Conservation (phyloP, 2,329 filamentous ascomycete species). For the Chrysosporium keratinophilum region DNA sequence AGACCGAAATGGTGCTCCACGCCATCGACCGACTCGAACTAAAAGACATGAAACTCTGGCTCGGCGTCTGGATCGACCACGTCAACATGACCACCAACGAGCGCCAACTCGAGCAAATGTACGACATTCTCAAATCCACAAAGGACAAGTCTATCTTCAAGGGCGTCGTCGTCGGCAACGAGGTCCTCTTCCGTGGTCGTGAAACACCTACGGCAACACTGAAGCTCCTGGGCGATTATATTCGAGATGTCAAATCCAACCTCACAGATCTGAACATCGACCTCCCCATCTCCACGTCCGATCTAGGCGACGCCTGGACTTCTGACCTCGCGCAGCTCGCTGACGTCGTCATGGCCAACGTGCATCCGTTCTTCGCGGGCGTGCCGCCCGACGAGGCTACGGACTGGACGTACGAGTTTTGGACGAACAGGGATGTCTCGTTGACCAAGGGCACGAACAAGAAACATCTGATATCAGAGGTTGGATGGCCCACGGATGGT, state of each 20-base stretch:
- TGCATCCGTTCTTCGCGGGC: slow-evolving; percentile 91
- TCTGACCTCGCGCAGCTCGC: slow-evolving; percentile 55
- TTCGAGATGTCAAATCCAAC: slow-evolving; percentile 61
- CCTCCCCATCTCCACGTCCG: slow-evolving; percentile 74
- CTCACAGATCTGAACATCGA: slow-evolving; percentile 56
- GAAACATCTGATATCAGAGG: slow-evolving; percentile 77
- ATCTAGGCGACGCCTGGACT: slow-evolving; percentile 83
- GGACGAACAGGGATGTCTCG: slow-evolving; percentile 56
- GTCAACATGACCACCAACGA: slow-evolving; percentile 80
- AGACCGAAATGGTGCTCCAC: slow-evolving; percentile 85
- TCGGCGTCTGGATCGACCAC: slow-evolving; percentile 83
- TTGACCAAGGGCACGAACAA: slow-evolving; percentile 52
- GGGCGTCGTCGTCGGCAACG: slow-evolving; percentile 54
- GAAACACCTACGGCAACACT: slow-evolving; percentile 52
- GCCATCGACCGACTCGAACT: slow-evolving; percentile 66
- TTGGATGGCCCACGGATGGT: slow-evolving; percentile 78
- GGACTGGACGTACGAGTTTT: slow-evolving; percentile 74
- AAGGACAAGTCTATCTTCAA: slow-evolving; percentile 43
- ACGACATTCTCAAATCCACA: slow-evolving; percentile 58
- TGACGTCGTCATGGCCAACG: slow-evolving; percentile 90
- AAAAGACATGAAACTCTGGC: slow-evolving; percentile 72
- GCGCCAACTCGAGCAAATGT: slow-evolving; percentile 75
- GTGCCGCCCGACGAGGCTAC: slow-evolving; percentile 58
- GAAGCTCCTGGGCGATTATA: slow-evolving; percentile 51
- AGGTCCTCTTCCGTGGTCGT: slow-evolving; percentile 47